Base-by-base conservation (phyloP, 169 alveolate species). In the Plasmodium knowlesi region DNA sequence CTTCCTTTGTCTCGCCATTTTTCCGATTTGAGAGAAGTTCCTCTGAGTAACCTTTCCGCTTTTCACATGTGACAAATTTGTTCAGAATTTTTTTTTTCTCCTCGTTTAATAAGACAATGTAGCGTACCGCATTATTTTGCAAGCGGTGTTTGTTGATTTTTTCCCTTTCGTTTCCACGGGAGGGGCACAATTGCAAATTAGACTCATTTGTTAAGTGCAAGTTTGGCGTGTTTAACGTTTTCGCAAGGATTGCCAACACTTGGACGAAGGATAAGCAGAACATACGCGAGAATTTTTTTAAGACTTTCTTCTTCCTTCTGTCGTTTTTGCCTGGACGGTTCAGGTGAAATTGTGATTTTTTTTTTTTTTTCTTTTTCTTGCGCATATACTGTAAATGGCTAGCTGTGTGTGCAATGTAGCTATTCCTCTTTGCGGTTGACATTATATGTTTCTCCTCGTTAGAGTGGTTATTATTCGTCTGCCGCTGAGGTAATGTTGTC, bases 191-290 rank as follows among this genome's bases (percentile, higher is more conserved):
- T 5, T 85, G 71, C 53, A 19, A 14, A 22, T 6, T 2, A 3
- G 86, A 25, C 37, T 53, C 89, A 22, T 79, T 78, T 88, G 81
- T 78, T 88, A 88, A 88, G 78, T 88, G 81, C 46, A 88, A 28
- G 30, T 79, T 88, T 37, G 46, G 41, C 1, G 83, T 41, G 82
- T 78, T 88, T 53, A 88, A 30, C 70, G 82, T 88, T 28, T 88
- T 78, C 1, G 89, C 54, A 88, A 88, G 78, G 30, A 88, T 78
- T 30, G 94, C 37, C 37, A 88, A 67, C 61, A 88, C 73, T 78
- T 88, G 89, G 67, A 88, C 79, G 82, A 78, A 61, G 22, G 94
- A 72, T 78, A 88, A 88, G 71, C 50, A 78, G 50, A 78, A 88
- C 50, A 76, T 88, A 12, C 71, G 32, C 81, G 61, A 19, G 46